These are phyloP conservation scores for Termitomyces sp. DNA, from an alignment of 768 basidiomycete genomes.

Conservation along the genomic window DNA sequence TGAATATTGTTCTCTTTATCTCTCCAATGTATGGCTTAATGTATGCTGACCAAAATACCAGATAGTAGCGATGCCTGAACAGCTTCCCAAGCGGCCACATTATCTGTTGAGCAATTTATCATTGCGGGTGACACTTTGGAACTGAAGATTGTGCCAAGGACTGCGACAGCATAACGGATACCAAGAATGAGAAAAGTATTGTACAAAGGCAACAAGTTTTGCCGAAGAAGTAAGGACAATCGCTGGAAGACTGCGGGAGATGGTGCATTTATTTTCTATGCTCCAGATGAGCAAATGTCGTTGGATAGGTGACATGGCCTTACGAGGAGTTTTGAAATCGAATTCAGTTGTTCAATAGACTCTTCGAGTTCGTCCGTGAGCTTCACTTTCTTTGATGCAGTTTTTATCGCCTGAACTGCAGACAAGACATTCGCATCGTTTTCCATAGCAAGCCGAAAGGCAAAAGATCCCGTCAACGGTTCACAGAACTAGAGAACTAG, in stretches of 20 bases:
- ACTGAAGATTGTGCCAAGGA: constrained; percentile 35
- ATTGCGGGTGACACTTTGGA: constrained; percentile 29
- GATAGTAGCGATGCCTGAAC: constrained; percentile 44
- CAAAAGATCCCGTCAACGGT: neutral
- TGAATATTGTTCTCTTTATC: neutral
- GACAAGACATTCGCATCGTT: constrained; percentile 17
- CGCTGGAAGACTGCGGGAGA: constrained; percentile 31
- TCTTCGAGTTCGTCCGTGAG: constrained; percentile 25
- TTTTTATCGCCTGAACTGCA: constrained; percentile 27
- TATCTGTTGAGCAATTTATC: constrained; percentile 12
- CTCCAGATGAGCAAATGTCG: neutral
- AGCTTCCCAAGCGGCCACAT: constrained; percentile 35
- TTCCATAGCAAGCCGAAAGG: constrained; percentile 6
- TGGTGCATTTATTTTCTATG: constrained; percentile 33
- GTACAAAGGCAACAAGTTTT: constrained; percentile 41
- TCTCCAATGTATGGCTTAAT: neutral
- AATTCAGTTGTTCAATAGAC: constrained; percentile 33
- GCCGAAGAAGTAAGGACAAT: constrained; percentile 35
- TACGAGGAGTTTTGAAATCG: constrained; percentile 39
- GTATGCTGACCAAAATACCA: constrained; percentile 37
- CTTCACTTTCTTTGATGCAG: constrained; percentile 21
- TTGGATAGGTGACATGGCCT: constrained; percentile 7
- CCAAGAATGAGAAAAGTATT: constrained; percentile 28
- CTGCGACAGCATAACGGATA: constrained; percentile 32
- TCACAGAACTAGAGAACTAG: neutral